These are phyloP conservation scores for Neofusicoccum cordaticola DNA, from an alignment of 2,329 filamentous ascomycete genomes.

Conservation along the genomic window DNA sequence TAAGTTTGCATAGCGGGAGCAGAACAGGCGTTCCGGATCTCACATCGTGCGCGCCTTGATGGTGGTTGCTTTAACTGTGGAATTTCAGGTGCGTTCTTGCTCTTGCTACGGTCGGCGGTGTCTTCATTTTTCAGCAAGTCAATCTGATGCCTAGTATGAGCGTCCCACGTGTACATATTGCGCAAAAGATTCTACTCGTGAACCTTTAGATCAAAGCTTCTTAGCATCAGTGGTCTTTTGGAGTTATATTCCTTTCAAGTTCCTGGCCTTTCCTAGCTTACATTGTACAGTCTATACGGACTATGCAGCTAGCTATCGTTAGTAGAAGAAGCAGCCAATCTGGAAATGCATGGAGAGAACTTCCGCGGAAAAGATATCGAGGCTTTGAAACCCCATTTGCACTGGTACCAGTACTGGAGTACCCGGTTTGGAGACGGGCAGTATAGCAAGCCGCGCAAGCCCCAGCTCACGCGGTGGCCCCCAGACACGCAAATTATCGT, in stretches of 20 bases:
- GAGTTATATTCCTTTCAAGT: neutral
- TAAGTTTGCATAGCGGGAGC: conserved; percentile 16
- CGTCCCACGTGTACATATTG: neutral
- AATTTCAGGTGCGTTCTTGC: conserved; percentile 9
- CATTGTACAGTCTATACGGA: too few species aligned
- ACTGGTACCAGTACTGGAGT: too few species aligned
- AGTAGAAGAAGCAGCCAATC: too few species aligned
- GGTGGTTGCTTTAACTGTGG: conserved; percentile 6
- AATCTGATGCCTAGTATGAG: neutral
- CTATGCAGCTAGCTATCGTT: too few species aligned
- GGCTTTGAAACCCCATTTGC: too few species aligned
- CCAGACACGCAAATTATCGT: neutral
- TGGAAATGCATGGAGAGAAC: too few species aligned
- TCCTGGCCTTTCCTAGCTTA: too few species aligned
- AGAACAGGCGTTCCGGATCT: conserved; percentile 15
- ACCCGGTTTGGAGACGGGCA: neutral
- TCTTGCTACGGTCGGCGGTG: conserved; percentile 3
- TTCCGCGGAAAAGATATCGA: too few species aligned
- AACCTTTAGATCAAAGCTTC: neutral
- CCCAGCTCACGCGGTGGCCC: neutral
- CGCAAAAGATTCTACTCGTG: neutral
- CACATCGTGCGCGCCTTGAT: conserved; percentile 6
- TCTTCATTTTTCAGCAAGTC: neutral
- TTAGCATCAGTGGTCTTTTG: neutral
- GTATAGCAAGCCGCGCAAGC: neutral